Percentiles rank a stretch among this genome's conserved stretches.
Evolutionary conservation across 1,284 basidiomycete species (phyloP).

Genomic region (Marasmius fiardii): DNA sequence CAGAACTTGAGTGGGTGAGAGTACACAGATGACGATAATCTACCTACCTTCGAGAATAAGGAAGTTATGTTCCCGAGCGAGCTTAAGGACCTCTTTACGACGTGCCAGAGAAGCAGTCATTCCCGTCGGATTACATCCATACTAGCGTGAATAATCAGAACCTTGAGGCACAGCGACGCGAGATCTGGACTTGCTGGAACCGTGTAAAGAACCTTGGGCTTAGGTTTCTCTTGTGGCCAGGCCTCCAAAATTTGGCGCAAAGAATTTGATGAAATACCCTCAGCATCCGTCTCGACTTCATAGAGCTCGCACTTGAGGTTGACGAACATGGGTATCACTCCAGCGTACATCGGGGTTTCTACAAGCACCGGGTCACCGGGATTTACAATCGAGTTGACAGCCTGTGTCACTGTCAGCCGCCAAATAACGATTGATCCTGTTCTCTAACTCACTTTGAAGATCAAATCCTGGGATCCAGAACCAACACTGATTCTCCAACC

Average conservation of each 20-base stretch:
- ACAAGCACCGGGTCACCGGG: constrained; percentile 63
- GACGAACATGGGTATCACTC: constrained; percentile 62
- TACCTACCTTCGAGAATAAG: constrained; percentile 82
- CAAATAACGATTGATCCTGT: too few species aligned
- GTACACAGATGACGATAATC: constrained; percentile 14
- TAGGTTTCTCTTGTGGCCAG: constrained; percentile 73
- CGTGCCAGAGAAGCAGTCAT: constrained; percentile 73
- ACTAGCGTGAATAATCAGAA: constrained; percentile 36
- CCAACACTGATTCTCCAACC: constrained; percentile 61
- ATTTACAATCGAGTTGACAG: constrained; percentile 43
- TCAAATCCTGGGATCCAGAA: constrained; percentile 65
- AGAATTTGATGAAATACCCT: constrained; percentile 68
- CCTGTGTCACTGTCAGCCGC: background rate
- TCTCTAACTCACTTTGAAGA: constrained; percentile 49
- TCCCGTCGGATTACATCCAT: constrained; percentile 84
- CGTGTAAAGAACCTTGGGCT: constrained; percentile 84
- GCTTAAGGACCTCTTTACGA: constrained; percentile 72
- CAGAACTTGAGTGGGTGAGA: background rate
- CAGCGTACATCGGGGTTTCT: constrained; percentile 63
- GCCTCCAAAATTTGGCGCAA: constrained; percentile 67
- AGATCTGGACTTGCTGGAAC: constrained; percentile 53
- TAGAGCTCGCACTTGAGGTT: constrained; percentile 46
- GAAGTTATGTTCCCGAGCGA: constrained; percentile 76
- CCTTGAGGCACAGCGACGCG: background rate
- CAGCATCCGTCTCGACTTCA: constrained; percentile 81